Conservation (phyloP, 139 green algal genomes). For the Nannochloris sp. region DNA sequence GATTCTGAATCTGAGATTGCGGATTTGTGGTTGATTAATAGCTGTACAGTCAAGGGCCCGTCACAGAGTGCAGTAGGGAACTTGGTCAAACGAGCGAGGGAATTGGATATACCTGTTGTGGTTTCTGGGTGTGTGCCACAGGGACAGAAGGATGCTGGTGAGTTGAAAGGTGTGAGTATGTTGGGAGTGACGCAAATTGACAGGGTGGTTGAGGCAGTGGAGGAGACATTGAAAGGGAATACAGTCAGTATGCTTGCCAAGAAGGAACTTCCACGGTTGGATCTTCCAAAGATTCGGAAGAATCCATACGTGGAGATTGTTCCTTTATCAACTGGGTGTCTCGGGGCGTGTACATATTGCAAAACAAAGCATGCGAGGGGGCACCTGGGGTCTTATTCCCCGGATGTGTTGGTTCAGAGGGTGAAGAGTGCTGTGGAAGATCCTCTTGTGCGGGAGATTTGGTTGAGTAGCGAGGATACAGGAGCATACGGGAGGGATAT, state of each 20-base stretch:
- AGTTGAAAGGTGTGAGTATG: slow-evolving; percentile 69
- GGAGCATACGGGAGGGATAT: slow-evolving; percentile 84
- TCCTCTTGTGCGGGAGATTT: slow-evolving; percentile 76
- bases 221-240: slow-evolving; percentile 83
- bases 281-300: slow-evolving; percentile 83
- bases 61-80: slow-evolving; percentile 63
- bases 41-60: slow-evolving; percentile 87
- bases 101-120: slow-evolving; percentile 56
- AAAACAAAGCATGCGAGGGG: slow-evolving; percentile 93
- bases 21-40: slow-evolving; percentile 86
- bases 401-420: slow-evolving; percentile 40
- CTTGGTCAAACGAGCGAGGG: slow-evolving; percentile 38
- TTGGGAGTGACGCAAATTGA: slow-evolving; percentile 70
- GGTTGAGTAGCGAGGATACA: slow-evolving; percentile 86
- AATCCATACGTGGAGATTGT: slow-evolving; percentile 87
- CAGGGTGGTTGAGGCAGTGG: slow-evolving; percentile 84
- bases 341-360: slow-evolving; percentile 94
- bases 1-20: slow-evolving; percentile 45
- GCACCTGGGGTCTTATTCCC: slow-evolving; percentile 66
- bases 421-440: slow-evolving; percentile 52
- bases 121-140: slow-evolving; percentile 85
- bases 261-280: slow-evolving; percentile 68
- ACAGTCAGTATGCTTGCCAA: slow-evolving; percentile 69
- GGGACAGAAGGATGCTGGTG: slow-evolving; percentile 58
- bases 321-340: slow-evolving; percentile 70